A percentile compares a stretch with the other conserved stretches of the same genome.
These are phyloP conservation scores for Casuarina glauca DNA, from an alignment of 306 rosid genomes.

Conservation along the genomic window DNA sequence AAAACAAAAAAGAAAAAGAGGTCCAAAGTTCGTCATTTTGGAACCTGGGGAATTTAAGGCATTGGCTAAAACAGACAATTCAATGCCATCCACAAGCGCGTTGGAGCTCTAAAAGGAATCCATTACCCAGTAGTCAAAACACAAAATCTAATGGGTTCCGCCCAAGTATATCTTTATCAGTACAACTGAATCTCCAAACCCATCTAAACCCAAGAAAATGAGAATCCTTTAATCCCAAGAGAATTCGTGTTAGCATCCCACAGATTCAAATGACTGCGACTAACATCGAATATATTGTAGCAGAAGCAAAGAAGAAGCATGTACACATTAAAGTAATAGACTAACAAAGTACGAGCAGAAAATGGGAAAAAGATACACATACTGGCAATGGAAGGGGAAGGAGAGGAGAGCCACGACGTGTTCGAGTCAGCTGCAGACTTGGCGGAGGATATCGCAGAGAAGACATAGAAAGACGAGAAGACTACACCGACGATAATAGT, in stretches of 20 bases:
- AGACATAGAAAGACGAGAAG: constrained; percentile 65
- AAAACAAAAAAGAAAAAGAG: neutral
- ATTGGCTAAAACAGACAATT: neutral
- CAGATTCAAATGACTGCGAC: constrained; percentile 22
- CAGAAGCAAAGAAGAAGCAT: constrained; percentile 21
- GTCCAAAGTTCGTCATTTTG: neutral
- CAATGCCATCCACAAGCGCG: neutral
- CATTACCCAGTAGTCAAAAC: neutral
- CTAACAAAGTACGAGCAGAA: constrained; percentile 3
- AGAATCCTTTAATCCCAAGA: neutral
- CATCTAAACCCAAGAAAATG: neutral
- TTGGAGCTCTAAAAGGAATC: neutral
- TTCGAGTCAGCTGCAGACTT: constrained; percentile 36
- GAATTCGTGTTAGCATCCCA: neutral
- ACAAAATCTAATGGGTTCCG: neutral
- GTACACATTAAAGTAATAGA: neutral
- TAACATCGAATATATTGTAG: neutral
- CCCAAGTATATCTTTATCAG: neutral
- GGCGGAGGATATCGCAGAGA: constrained; percentile 65
- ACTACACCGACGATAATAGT: constrained; percentile 59
- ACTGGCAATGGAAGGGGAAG: constrained; percentile 40
- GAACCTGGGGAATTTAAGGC: neutral
- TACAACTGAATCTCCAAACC: neutral
- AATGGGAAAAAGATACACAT: constrained; percentile 12
- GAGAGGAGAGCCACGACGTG: constrained; percentile 40